These are phyloP conservation scores for Stephanodiscus triporus DNA, from an alignment of 108 stramenopile species.

Conservation along the genomic window DNA sequence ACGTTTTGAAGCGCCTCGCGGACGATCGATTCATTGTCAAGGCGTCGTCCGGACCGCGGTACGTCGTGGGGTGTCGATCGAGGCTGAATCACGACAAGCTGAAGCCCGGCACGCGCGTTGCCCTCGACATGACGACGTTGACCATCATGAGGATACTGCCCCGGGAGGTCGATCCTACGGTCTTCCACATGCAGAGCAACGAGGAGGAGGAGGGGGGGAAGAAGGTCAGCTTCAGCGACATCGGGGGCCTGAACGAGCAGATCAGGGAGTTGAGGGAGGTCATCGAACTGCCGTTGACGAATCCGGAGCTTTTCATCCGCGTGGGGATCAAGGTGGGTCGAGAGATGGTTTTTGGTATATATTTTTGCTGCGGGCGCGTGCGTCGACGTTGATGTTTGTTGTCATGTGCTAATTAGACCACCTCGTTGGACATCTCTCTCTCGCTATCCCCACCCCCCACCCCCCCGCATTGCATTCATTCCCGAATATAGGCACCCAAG, in stretches of 20 bases:
- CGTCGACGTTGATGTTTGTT: background rate
- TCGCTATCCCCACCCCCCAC: no score
- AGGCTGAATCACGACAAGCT: constrained; percentile 91
- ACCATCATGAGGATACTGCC: constrained; percentile 99
- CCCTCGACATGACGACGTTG: constrained; percentile 99
- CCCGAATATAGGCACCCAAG: constrained; percentile 43
- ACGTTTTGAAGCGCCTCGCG: constrained; percentile 95
- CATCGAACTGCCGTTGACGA: constrained; percentile 98
- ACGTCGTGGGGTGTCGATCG: constrained; percentile 95
- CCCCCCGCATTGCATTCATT: background rate
- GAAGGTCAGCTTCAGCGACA: constrained; percentile 90
- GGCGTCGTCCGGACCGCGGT: constrained; percentile 94
- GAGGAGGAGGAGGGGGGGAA: constrained; percentile 80
- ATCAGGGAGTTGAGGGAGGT: constrained; percentile 97
- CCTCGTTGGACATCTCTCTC: constrained; percentile 2
- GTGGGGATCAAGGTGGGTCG: constrained; percentile 97
- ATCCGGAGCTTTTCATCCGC: constrained; percentile 97
- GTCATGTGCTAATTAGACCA: background rate
- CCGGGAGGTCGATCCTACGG: constrained; percentile 98
- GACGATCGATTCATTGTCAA: constrained; percentile 98
- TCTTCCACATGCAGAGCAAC: constrained; percentile 96
- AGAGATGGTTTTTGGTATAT: constrained; percentile 71
- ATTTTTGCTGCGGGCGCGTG: background rate
- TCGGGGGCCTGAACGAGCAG: constrained; percentile 96
- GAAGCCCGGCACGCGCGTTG: constrained; percentile 95